Conservation (phyloP, 352 stramenopile genomes). For the Globisporangium parvum region DNA sequence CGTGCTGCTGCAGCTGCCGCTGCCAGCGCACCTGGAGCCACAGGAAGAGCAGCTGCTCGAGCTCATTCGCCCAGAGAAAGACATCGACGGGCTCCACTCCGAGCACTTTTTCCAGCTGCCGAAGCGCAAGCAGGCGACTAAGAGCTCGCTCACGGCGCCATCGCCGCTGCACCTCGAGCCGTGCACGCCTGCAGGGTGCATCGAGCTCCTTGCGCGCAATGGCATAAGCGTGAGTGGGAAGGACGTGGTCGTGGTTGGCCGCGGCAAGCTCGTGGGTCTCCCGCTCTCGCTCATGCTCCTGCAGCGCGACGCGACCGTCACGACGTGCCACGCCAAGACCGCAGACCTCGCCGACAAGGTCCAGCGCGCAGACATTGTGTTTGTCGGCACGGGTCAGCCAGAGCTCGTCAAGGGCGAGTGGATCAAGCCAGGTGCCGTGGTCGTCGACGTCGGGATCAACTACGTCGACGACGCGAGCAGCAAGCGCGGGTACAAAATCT, state of each 20-base stretch:
- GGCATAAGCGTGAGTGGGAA: conserved; percentile 92
- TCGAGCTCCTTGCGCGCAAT: conserved; percentile 58
- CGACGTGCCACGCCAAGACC: conserved; percentile 95
- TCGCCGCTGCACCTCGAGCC: conserved; percentile 84
- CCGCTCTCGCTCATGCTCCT: conserved; percentile 95
- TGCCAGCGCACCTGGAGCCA: conserved; percentile 44
- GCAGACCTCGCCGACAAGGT: conserved; percentile 54
- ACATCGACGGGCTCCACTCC: conserved; percentile 99
- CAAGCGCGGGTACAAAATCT: conserved; percentile 89
- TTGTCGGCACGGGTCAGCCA: conserved; percentile 93
- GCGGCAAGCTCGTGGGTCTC: conserved; percentile 96
- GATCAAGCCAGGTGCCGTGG: conserved; percentile 95
- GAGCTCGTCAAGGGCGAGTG: conserved; percentile 94
- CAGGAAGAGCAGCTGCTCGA: conserved; percentile 91
- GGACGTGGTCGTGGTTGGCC: conserved; percentile 94
- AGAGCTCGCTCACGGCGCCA: too few species aligned
- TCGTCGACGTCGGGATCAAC: conserved; percentile 99
- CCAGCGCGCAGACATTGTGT: conserved; percentile 92
- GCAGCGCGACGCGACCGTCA: conserved; percentile 95
- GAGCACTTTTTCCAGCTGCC: conserved; percentile 92
- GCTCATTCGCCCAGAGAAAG: conserved; percentile 89
- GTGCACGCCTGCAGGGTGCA: conserved; percentile 88
- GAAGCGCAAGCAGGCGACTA: conserved; percentile 18
- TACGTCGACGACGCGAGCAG: conserved; percentile 85
- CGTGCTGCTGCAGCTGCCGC: conserved; percentile 92